Conservation (phyloP, 73 alveolate genomes). For the Paramecium sonneborni region DNA sequence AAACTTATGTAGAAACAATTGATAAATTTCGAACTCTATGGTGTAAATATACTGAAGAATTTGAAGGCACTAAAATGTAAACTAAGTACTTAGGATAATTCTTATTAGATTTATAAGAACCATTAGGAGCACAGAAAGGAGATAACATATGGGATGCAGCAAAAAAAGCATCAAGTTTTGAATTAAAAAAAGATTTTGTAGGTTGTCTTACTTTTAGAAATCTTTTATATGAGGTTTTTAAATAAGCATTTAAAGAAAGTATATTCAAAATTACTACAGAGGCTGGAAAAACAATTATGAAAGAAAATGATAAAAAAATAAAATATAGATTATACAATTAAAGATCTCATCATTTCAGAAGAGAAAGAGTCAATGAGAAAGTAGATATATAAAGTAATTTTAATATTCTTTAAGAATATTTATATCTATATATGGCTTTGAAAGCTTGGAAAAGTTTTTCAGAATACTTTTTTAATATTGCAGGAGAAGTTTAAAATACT, state of each 20-base stretch:
- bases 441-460: conserved; percentile 21
- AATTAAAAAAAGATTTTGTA: neutral
- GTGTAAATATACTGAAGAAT: conserved; percentile 44
- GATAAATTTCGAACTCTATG: conserved; percentile 43
- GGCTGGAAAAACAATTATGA: conserved; percentile 23
- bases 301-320: conserved; percentile 12
- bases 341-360: neutral
- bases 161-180: neutral
- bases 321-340: conserved; percentile 22
- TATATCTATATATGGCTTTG: neutral
- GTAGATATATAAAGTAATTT: neutral
- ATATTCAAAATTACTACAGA: neutral
- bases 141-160: conserved; percentile 48
- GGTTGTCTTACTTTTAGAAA: conserved; percentile 22
- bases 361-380: neutral
- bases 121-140: neutral
- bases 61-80: neutral
- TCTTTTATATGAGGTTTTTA: neutral
- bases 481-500: neutral
- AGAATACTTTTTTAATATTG: neutral
- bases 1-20: neutral
- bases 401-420: conserved; percentile 14
- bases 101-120: conserved; percentile 18
- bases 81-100: conserved; percentile 6
- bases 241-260: conserved; percentile 1